Evolutionary conservation across 176 grass and related monocot genomes (phyloP), one percentile per base, ranked within the genome.

Genomic region (Aegilops longissima): DNA sequence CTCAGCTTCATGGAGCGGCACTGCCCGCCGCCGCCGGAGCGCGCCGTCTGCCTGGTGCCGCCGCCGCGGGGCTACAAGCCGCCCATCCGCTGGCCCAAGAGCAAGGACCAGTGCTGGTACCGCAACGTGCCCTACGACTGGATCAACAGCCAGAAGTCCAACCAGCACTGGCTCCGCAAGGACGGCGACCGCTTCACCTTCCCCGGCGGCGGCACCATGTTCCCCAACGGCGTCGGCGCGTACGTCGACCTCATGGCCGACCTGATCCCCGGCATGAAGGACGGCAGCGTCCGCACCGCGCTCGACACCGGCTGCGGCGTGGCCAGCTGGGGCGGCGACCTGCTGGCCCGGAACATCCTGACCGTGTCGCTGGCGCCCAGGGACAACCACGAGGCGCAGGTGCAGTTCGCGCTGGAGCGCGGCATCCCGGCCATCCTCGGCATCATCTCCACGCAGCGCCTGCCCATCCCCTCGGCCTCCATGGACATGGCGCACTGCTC

Each of bases 81-180:
- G 76, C 96, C 96, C 56, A 91, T 98, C 85, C 89, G 93, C 30
- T 98, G 96, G 96, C 96, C 96, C 80, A 98, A 95, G 86, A 98
- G 96, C 93, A 95, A 92, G 89, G 82, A 92, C 83, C 85, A 98
- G 49, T 98, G 96, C 91, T 98, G 96, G 96, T 98, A 98, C 91
- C 91, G 96, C 66, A 98, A 98, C 86, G 96, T 98, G 2, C 96
- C 96, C 18, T 98, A 98, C 89, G 96, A 98, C 80, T 98, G 96
- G 96, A 98, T 98, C 90, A 98, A 95, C 93, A 98, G 92, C 80
- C 87, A 98, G 91, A 98, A 98, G 73, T 98, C 96, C 0, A 98
- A 98, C 88, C 96, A 98, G 73, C 96, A 98, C 88, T 98, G 96
- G 96, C 83, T 98, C 20, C 81, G 49, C 47, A 98, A 98, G 90